Evolutionary conservation across 257 asterid species (phyloP), one percentile per base, ranked within the genome.

Genomic region (Solanum rostratum): DNA sequence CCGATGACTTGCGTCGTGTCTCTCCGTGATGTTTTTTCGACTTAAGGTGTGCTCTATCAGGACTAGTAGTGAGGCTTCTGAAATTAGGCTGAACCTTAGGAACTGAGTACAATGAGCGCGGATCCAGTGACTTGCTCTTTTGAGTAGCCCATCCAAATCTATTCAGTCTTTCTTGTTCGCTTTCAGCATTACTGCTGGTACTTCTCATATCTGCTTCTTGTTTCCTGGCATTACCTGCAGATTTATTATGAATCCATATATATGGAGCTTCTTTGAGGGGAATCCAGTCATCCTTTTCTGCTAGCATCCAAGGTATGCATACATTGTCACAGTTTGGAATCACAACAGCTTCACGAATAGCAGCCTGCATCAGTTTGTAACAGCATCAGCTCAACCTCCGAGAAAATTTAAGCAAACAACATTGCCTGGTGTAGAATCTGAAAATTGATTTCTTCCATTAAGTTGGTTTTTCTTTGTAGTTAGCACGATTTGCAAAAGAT

Each of bases 231-330:
- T 81, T 88, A 84, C 82, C 63, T 80, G 19, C 85, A 54, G 92
- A 79, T 60, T 94, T 94, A 85, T 90, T 94, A 82, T 87, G 90
- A 83, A 89, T 88, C 97, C 98, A 95, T 90, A 91, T 87, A 87
- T 92, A 95, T 66, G 99, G 99, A 68, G 98, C 99, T 2, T 79
- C 90, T 43, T 86, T 90, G 86, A 91, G 87, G 4, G 98, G 98
- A 85, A 91, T 88, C 99, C 99, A 96, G 83, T 96, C 98, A 69
- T 95, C 94, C 90, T 93, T 93, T 87, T 96, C 98, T 1, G 98
- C 98, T 84, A 90, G 63, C 99, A 96, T 96, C 95, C 97, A 95
- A 83, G 97, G 95, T 81, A 96, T 81, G 76, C 89, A 84, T 46
- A 92, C 63, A 85, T 89, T 88, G 87, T 92, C 98, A 60, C 95